A percentile compares a stretch with the other conserved stretches of the same genome.
These are phyloP conservation scores for Pestalotiopsis sp. DNA, from an alignment of 2,329 filamentous ascomycete genomes.

Conservation along the genomic window DNA sequence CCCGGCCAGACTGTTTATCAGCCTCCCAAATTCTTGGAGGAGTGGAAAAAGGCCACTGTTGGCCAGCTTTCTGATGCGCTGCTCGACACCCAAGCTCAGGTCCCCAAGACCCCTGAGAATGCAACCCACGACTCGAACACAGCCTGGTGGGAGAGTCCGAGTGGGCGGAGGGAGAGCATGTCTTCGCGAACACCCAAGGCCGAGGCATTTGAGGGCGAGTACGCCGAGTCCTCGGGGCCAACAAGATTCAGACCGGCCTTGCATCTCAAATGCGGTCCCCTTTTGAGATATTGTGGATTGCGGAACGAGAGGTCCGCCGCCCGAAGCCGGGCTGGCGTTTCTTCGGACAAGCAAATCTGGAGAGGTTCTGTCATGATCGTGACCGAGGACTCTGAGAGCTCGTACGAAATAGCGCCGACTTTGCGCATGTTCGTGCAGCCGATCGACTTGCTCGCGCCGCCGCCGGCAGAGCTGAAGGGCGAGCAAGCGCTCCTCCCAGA, in stretches of 20 bases:
- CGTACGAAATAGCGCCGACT: conserved; percentile 77
- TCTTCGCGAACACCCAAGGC: conserved; percentile 54
- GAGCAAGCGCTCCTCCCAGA: conserved; percentile 72
- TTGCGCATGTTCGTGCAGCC: conserved; percentile 86
- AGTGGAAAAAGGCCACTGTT: conserved; percentile 72
- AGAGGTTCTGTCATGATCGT: conserved; percentile 95
- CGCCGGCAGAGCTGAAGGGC: conserved; percentile 68
- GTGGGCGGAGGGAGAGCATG: conserved; percentile 48
- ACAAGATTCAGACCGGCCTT: conserved; percentile 82
- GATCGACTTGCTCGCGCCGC: conserved; percentile 78
- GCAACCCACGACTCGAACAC: conserved; percentile 50
- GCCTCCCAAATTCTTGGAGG: conserved; percentile 64
- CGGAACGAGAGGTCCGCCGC: conserved; percentile 59
- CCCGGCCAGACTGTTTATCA: conserved; percentile 61
- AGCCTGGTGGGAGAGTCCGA: conserved; percentile 77
- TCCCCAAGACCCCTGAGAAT: conserved; percentile 25
- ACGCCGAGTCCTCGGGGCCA: conserved; percentile 63
- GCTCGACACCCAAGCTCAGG: conserved; percentile 57
- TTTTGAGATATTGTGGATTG: conserved; percentile 88
- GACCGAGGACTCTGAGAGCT: conserved; percentile 80
- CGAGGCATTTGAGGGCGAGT: conserved; percentile 68
- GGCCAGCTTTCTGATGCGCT: conserved; percentile 61
- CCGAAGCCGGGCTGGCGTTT: conserved; percentile 36
- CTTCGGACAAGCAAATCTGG: conserved; percentile 77
- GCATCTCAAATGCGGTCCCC: conserved; percentile 86